phyloP scores from a whole-genome alignment of 345 rosid genomes.

The Aquilaria malaccensis region DNA sequence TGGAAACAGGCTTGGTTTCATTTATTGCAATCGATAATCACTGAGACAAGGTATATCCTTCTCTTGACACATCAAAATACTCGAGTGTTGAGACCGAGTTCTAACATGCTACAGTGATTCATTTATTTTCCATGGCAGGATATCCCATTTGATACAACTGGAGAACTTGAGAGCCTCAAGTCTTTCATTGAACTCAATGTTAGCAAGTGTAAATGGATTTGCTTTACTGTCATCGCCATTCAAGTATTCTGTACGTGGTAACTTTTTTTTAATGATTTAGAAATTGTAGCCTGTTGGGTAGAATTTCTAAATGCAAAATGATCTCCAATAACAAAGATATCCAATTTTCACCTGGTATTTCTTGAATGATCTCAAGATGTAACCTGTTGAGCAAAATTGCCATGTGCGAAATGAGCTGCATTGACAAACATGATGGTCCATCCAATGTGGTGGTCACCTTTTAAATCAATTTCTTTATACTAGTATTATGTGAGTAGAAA shows the following conservation, averaged over 20 bases:
- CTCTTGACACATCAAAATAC: not conserved
- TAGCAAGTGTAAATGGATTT: conserved; percentile 79
- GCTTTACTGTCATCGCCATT: conserved; percentile 47
- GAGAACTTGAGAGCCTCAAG: conserved; percentile 63
- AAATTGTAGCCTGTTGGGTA: no score
- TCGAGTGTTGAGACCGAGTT: not conserved
- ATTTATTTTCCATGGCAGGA: conserved; percentile 33
- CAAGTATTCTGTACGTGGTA: conserved; percentile 38
- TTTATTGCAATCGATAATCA: conserved; percentile 71
- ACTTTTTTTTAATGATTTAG: no score
- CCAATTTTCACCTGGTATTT: no score
- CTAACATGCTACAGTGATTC: not conserved
- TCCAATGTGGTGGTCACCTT: no score
- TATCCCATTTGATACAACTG: conserved; percentile 88
- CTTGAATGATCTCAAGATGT: no score
- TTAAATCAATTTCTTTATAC: no score
- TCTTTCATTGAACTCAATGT: conserved; percentile 61
- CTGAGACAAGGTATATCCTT: conserved; percentile 64
- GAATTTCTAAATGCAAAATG: no score
- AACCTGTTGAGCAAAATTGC: no score
- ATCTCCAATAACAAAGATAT: no score
- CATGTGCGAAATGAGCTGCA: no score
- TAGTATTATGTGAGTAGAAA: no score
- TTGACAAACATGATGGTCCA: no score
- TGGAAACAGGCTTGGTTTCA: conserved; percentile 75